A percentile compares a stretch with the other conserved stretches of the same genome.
Evolutionary conservation across 2,329 filamentous ascomycete genomes (phyloP).

Genomic region (Fusarium incarnatum): DNA sequence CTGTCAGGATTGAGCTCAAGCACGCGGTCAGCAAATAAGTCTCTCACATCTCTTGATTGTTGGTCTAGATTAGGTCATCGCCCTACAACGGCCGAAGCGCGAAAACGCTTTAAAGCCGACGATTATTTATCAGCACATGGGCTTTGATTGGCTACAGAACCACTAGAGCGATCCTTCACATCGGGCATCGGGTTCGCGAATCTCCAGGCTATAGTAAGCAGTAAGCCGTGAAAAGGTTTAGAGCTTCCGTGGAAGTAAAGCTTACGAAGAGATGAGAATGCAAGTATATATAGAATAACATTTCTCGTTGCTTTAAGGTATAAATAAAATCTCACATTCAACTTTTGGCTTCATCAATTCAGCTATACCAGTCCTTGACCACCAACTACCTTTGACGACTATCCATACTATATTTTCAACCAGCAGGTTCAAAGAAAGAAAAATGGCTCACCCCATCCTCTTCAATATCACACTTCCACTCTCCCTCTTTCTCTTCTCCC

Average conservation of each 20-base stretch:
- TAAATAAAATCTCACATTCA: not conserved
- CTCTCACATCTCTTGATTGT: not conserved
- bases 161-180: not conserved
- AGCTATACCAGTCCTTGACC: not conserved
- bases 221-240: not conserved
- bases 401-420: no score
- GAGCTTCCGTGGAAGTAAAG: not conserved
- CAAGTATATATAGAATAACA: not conserved
- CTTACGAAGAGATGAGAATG: not conserved
- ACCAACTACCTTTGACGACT: not conserved
- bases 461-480: constrained; percentile 15
- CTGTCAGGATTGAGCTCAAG: not conserved
- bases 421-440: not conserved
- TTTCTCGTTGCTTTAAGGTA: not conserved
- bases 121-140: not conserved
- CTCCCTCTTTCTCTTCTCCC: constrained; percentile 5
- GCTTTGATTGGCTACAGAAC: not conserved
- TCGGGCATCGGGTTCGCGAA: not conserved
- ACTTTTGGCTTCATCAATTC: not conserved
- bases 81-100: not conserved
- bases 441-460: constrained; percentile 15
- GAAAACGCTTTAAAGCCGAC: not conserved
- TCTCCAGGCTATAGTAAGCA: not conserved
- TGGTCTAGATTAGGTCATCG: not conserved
- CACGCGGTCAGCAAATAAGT: no score